These are phyloP conservation scores for Cyclanthera cordifolia DNA, from an alignment of 306 rosid genomes.

Conservation along the genomic window DNA sequence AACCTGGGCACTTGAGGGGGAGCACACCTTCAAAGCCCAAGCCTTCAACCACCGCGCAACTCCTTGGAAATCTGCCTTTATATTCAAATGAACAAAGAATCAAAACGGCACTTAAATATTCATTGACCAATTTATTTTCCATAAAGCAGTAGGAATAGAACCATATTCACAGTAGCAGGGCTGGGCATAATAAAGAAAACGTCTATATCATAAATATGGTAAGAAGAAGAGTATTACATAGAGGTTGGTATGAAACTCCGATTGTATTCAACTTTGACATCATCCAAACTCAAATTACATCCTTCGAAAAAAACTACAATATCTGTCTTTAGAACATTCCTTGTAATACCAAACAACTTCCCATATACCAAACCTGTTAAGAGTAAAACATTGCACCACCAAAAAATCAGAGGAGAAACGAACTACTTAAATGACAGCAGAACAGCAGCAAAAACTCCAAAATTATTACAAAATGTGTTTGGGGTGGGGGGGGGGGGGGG, in stretches of 20 bases:
- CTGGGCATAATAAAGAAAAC: not conserved
- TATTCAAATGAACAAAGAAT: not conserved
- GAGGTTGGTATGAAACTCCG: conserved; percentile 25
- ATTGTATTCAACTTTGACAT: conserved; percentile 58
- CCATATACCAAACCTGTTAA: conserved; percentile 39
- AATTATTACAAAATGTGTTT: no score
- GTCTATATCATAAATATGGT: not conserved
- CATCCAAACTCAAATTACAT: conserved; percentile 51
- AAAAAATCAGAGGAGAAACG: not conserved
- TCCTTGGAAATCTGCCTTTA: no score
- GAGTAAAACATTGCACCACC: not conserved
- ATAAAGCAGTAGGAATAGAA: no score
- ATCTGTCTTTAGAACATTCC: conserved; percentile 56
- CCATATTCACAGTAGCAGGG: no score
- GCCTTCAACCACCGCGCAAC: no score
- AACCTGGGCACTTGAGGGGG: no score
- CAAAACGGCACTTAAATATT: not conserved
- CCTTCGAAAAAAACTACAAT: conserved; percentile 50
- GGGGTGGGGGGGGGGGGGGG: no score
- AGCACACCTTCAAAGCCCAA: no score
- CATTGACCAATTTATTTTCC: no score
- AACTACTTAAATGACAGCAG: no score
- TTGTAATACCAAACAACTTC: conserved; percentile 30
- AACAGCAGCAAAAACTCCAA: no score
- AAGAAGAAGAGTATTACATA: conserved; percentile 36